phyloP scores from a whole-genome alignment of 345 rosid species.

The Syzygium oleosum region DNA sequence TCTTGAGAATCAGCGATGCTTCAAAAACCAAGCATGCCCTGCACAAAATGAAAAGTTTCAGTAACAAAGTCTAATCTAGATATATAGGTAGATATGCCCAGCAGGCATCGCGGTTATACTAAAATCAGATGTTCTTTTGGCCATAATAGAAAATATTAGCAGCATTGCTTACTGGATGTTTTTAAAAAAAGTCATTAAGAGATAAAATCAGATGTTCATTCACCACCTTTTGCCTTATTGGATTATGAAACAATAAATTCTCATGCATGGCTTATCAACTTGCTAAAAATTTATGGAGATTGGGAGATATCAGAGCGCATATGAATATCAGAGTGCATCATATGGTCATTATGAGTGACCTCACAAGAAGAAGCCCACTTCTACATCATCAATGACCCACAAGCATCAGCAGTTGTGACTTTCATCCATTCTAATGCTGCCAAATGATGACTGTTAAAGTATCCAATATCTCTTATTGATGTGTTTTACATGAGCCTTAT shows the following conservation, averaged over 20 bases:
- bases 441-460: neutral
- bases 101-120: neutral
- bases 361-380: neutral
- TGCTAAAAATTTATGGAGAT: neutral
- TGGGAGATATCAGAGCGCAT: neutral
- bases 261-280: neutral
- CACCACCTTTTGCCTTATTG: neutral
- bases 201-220: neutral
- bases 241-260: neutral
- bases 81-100: neutral
- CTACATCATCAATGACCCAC: neutral
- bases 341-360: neutral
- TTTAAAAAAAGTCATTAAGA: neutral
- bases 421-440: neutral
- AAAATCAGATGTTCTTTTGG: neutral
- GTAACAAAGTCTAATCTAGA: neutral
- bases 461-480: neutral
- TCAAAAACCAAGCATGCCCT: neutral
- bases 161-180: neutral
- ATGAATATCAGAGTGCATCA: neutral
- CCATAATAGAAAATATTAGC: neutral
- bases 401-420: neutral
- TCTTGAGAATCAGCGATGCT: neutral
- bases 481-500: neutral
- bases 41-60: neutral